Base-by-base conservation (phyloP, 495 filamentous ascomycete species). In the Neurospora cerealis region DNA sequence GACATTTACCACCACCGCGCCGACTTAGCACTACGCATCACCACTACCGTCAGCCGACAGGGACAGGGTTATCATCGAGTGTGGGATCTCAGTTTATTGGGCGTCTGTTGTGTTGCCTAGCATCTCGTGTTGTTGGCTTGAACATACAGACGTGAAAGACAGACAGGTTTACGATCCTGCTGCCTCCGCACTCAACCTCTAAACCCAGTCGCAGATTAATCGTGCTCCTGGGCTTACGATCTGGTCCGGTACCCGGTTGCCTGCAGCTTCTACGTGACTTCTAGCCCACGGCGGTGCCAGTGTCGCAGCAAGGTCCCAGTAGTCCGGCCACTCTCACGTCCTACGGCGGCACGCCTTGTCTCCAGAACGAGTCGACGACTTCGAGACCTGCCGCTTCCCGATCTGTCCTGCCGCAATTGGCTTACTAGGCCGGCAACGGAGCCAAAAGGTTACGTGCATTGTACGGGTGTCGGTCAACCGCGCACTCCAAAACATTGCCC, bases 401-500 rank as follows among this genome's bases (percentile, higher is more conserved):
- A 34, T 66, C 54, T 34, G 48, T 60, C 48, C 48, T 60, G 48
- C 48, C 48, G 28, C 54, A 66, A 66, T 66, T 66, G 54, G 54
- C 28, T 66, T 76, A 75, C 77, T 72, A 76, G 73, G 66, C 71
- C 70, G 60, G 62, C 54, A 74, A 69, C 76, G 74, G 62, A 74
- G 75, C 39, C 73, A 37, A 72, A 39, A 78, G 76, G 77, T 69
- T 77, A 73, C 70, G 70, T 77, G 75, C 78, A 75, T 73, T 69
- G 72, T 70, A 74, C 74, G 70, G 72, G 74, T 72, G 60, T 70
- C 72, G 78, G 74, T 71, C 77, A 71, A 70, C 78, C 70, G 73
- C 78, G 48, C 74, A 74, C 73, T 75, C 74, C 69, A 75, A 80
- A 76, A 74, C 78, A 69, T 60, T 75, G 54, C 66, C 40, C 70